Evolutionary conservation across 1,284 basidiomycete genomes (phyloP), one percentile per base, ranked within the genome.

Genomic region (Athelia psychrophila): DNA sequence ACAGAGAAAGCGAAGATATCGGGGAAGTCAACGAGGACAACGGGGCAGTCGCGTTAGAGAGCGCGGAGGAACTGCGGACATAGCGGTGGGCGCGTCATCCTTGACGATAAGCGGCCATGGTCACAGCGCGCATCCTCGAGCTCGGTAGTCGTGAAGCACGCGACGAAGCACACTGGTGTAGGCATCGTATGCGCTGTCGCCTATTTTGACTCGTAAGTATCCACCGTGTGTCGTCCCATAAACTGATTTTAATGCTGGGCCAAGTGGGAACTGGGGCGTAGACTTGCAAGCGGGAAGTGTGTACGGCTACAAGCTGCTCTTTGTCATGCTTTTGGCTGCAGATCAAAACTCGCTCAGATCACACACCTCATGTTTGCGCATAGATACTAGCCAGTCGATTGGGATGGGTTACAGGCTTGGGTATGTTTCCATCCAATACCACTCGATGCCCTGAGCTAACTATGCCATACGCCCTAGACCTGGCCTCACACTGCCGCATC

Each of bases 291-390:
- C 86, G 6, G 90, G 89, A 12, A 84, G 87, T 9, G 65, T 81
- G 56, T 91, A 80, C 64, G 93, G 93, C 0, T 96, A 95, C 74
- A 83, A 85, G 58, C 79, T 96, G 27, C 79, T 97, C 35, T 95
- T 95, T 64, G 79, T 96, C 48, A 86, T 97, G 12, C 77, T 97
- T 2, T 64, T 96, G 16, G 80, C 94, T 0, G 70, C 63, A 18
- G n/a, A n/a, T 15, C 19, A 47, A 15, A 45, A 56, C 45, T 27
- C 25, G 47, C 23, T 18, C 8, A 9, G 25, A 44, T 25, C 18
- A 22, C n/a, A 32, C 20, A 25, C 30, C 49, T 49, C 19, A 16
- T 25, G n/a, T n/a, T n/a, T n/a, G n/a, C n/a, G n/a, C n/a, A n/a
- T 48, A 85, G 84, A 75, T 82, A 23, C 69, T 86, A 51, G 81